phyloP scores from a whole-genome alignment of 2,329 filamentous ascomycete species.

The Macroventuria anomochaeta region DNA sequence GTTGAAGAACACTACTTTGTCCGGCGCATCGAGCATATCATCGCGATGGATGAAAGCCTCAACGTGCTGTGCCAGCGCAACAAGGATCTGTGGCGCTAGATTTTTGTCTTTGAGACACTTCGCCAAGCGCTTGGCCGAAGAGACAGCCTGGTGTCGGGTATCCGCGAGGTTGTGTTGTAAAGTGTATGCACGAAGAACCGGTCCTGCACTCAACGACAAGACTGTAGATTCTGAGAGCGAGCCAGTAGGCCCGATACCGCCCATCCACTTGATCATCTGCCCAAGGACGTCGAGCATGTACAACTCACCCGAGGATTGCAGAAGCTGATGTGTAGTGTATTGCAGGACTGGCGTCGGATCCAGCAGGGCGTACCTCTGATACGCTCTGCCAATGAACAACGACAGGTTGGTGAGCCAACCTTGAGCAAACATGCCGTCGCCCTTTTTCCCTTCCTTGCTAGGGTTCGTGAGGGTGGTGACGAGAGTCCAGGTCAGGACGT shows the following conservation, averaged over 20 bases:
- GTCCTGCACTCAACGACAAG: constrained; percentile 85
- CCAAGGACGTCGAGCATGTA: constrained; percentile 91
- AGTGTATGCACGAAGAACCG: constrained; percentile 78
- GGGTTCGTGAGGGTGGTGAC: constrained; percentile 72
- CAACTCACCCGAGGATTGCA: constrained; percentile 75
- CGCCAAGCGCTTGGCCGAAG: constrained; percentile 80
- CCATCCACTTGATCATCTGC: constrained; percentile 91
- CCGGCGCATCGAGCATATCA: constrained; percentile 76
- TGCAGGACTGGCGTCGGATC: constrained; percentile 84
- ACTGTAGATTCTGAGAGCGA: constrained; percentile 91
- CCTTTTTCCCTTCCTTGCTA: constrained; percentile 65
- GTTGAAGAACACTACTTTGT: constrained; percentile 87
- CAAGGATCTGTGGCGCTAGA: constrained; percentile 81
- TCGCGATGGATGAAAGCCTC: constrained; percentile 82
- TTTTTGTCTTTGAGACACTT: constrained; percentile 78
- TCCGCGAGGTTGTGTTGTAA: constrained; percentile 79
- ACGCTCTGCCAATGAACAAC: constrained; percentile 88
- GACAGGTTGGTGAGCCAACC: constrained; percentile 91
- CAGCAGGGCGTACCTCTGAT: constrained; percentile 83
- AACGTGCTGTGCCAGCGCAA: constrained; percentile 88
- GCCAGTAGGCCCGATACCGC: constrained; percentile 83
- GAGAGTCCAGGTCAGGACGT: constrained; percentile 90
- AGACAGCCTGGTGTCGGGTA: constrained; percentile 75
- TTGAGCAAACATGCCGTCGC: constrained; percentile 77
- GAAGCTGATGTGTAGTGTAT: constrained; percentile 86